A percentile compares a stretch with the other conserved stretches of the same genome.
Evolutionary conservation across 805 yeast genomes (phyloP).

Genomic region (Starmerella tilneyi): DNA sequence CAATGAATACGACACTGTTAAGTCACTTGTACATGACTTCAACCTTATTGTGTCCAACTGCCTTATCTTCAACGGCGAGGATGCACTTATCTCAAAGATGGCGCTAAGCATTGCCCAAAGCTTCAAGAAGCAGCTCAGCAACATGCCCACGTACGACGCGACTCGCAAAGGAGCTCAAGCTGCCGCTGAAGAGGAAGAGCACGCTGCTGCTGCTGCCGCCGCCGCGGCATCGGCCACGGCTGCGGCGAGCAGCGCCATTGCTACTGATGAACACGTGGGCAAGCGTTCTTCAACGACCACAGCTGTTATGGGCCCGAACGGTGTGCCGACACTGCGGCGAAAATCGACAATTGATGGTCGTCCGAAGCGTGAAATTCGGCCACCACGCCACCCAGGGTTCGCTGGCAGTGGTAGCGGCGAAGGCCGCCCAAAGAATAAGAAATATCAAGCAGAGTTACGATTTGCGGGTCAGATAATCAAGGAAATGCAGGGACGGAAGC

Average conservation of each 20-base stretch:
- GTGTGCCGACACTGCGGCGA: slow-evolving; percentile 57
- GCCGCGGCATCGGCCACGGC: slow-evolving; percentile 16
- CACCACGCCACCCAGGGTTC: slow-evolving; percentile 87
- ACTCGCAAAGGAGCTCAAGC: slow-evolving; percentile 29
- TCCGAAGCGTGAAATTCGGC: slow-evolving; percentile 92
- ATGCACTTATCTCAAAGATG: slow-evolving; percentile 79
- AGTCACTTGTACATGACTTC: slow-evolving; percentile 64
- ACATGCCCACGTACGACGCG: slow-evolving; percentile 60
- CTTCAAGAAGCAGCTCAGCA: slow-evolving; percentile 84
- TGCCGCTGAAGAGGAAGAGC: slow-evolving; percentile 5
- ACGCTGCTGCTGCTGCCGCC: slow-evolving; percentile 31
- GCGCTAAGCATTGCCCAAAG: slow-evolving; percentile 82
- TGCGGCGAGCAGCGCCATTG: slow-evolving; percentile 20
- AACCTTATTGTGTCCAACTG: slow-evolving; percentile 79
- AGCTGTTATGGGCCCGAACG: slow-evolving; percentile 27
- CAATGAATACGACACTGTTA: slow-evolving; percentile 62
- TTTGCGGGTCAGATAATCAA: slow-evolving; percentile 73
- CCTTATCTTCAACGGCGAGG: slow-evolving; percentile 71
- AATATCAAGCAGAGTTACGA: slow-evolving; percentile 77
- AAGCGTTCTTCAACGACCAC: slow-evolving; percentile 20
- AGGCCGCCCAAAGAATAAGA: slow-evolving; percentile 67
- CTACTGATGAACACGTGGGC: slow-evolving; percentile 14
- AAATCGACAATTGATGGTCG: slow-evolving; percentile 65
- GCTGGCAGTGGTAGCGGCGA: slow-evolving; percentile 33
- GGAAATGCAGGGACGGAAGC: slow-evolving; percentile 74